Conservation (phyloP, 1,139 yeast genomes). For the Hansenula sp. region DNA sequence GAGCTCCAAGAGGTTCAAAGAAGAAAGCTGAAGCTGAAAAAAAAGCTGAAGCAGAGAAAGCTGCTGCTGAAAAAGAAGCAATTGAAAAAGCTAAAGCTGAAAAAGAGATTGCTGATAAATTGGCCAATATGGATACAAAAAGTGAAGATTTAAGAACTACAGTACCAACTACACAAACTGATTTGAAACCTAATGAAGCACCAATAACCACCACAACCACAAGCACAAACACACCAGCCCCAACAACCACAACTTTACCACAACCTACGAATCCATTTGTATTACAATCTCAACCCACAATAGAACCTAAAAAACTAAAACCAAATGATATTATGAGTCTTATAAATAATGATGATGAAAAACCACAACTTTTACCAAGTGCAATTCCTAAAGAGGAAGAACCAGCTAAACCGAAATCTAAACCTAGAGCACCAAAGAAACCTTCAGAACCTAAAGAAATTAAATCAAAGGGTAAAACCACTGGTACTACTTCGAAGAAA, state of each 20-base stretch:
- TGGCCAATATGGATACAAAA: not conserved
- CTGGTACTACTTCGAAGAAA: conserved; percentile 2
- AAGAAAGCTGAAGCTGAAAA: conserved; percentile 4
- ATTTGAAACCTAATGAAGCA: not conserved
- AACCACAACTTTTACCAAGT: not conserved
- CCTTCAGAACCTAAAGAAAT: conserved; percentile 6
- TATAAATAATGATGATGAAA: conserved; percentile 1
- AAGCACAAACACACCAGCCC: not conserved
- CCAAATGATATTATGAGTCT: conserved; percentile 1
- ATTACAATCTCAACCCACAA: not conserved
- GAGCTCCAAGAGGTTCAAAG: conserved; percentile 6
- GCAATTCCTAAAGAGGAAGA: not conserved
- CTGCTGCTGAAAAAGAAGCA: conserved; percentile 1
- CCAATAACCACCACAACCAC: conserved; percentile 5
- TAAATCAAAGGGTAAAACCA: not conserved
- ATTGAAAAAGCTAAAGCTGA: not conserved
- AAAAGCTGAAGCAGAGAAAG: not conserved
- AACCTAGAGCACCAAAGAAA: conserved; percentile 7
- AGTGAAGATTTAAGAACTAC: not conserved
- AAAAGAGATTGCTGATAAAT: not conserved
- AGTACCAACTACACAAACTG: not conserved
- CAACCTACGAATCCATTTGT: not conserved
- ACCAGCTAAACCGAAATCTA: conserved; percentile 2
- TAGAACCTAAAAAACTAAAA: not conserved
- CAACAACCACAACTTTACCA: not conserved